These are phyloP conservation scores for Diaporthe nobilis DNA, from an alignment of 2,329 filamentous ascomycete genomes.

Conservation along the genomic window DNA sequence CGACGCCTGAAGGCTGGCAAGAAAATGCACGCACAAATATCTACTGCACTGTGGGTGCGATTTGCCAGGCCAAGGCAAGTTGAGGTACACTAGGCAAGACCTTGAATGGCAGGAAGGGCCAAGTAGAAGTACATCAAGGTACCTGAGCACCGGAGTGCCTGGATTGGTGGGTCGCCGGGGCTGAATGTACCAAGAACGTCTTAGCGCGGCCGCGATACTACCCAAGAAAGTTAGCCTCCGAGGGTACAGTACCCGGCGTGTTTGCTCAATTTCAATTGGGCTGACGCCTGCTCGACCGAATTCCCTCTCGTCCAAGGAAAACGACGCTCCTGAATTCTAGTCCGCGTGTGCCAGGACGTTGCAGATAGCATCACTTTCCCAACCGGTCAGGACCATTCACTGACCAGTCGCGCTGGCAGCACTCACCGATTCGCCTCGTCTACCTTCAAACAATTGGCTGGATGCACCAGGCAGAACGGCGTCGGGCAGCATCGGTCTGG, in stretches of 20 bases:
- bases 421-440: not conserved
- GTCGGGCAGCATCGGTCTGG: constrained; percentile 13
- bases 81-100: constrained; percentile 10
- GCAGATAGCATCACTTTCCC: constrained; percentile 29
- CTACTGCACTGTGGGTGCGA: not conserved
- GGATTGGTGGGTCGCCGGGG: not conserved
- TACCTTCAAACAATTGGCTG: constrained; percentile 1
- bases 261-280: not conserved
- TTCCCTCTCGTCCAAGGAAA: constrained; percentile 7
- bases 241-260: constrained; percentile 11
- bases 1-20: constrained; percentile 1
- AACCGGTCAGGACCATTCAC: constrained; percentile 24
- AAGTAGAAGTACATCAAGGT: constrained; percentile 13
- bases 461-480: not conserved
- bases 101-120: not conserved
- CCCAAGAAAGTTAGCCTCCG: not conserved
- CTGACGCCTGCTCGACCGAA: not conserved
- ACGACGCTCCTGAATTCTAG: constrained; percentile 18
- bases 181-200: not conserved
- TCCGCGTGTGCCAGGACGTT: constrained; percentile 19
- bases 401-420: not conserved
- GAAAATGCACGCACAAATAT: not conserved
- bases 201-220: not conserved
- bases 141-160: not conserved
- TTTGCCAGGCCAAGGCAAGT: constrained; percentile 4